Conservation (phyloP, 805 yeast species). For the Spathaspora girioi region DNA sequence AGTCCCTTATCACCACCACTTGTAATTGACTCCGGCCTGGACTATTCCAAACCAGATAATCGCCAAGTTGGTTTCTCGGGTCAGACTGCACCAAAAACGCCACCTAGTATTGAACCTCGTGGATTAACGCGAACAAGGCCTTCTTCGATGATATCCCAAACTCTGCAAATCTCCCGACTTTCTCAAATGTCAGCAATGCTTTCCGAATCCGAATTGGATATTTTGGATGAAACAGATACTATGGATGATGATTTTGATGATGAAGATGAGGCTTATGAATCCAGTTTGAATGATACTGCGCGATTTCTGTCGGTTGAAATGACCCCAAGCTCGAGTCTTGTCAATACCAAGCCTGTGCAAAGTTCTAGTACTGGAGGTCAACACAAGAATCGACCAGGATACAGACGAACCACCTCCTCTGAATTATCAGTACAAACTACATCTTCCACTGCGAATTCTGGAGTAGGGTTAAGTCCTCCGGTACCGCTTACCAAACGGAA, state of each 20-base stretch:
- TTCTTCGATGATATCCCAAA: conserved; percentile 37
- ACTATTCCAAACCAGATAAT: neutral
- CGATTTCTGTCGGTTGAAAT: conserved; percentile 10
- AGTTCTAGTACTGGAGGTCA: neutral
- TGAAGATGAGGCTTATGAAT: conserved; percentile 31
- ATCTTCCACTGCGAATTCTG: conserved; percentile 17
- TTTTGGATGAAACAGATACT: conserved; percentile 36
- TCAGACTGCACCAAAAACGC: neutral
- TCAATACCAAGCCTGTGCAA: neutral
- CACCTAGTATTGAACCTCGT: conserved; percentile 3
- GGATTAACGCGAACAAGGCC: conserved; percentile 26
- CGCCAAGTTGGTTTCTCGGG: neutral
- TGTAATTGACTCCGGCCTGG: neutral
- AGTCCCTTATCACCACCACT: neutral
- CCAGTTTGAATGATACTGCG: conserved; percentile 30
- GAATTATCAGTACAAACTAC: conserved; percentile 33
- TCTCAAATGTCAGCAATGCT: conserved; percentile 40
- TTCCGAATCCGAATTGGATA: conserved; percentile 40
- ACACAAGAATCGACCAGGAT: conserved; percentile 24
- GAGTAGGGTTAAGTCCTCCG: conserved; percentile 10
- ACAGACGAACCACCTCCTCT: conserved; percentile 29
- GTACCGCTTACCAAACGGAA: conserved; percentile 19
- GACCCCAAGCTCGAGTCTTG: conserved; percentile 11
- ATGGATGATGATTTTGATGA: conserved; percentile 35
- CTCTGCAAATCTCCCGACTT: conserved; percentile 34